phyloP scores from a whole-genome alignment of 139 green algal genomes.

The Coccomyxa sp. region DNA sequence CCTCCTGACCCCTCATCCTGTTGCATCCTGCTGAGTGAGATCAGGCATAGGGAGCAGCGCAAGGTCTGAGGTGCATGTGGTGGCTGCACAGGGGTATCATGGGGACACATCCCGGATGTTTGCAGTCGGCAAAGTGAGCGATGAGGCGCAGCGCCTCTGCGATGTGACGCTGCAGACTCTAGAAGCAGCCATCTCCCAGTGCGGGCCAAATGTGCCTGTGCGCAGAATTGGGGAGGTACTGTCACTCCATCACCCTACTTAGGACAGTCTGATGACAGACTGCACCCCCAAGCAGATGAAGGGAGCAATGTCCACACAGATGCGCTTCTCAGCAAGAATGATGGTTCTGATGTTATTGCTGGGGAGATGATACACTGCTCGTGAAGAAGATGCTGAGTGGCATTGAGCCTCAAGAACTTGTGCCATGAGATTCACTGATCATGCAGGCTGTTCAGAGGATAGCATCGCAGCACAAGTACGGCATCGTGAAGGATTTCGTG shows the following conservation, averaged over 20 bases:
- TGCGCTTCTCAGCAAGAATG: neutral
- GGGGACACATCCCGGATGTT: slow-evolving; percentile 89
- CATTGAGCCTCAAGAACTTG: too few relatives aligned
- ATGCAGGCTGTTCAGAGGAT: slow-evolving; percentile 65
- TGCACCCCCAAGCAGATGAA: neutral
- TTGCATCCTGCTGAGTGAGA: neutral
- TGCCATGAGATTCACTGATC: too few relatives aligned
- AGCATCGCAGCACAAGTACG: slow-evolving; percentile 70
- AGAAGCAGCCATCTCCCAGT: slow-evolving; percentile 64
- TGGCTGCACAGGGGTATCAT: slow-evolving; percentile 76
- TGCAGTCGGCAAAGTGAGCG: slow-evolving; percentile 59
- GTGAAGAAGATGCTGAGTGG: too few relatives aligned
- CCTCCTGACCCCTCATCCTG: too few relatives aligned
- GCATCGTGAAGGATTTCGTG: slow-evolving; percentile 78
- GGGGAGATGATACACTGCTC: neutral
- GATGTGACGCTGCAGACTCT: slow-evolving; percentile 73
- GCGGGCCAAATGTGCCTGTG: slow-evolving; percentile 69
- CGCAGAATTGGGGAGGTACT: slow-evolving; percentile 67
- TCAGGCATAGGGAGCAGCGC: neutral
- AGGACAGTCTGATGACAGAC: neutral
- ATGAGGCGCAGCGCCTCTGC: slow-evolving; percentile 60
- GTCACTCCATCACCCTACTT: neutral
- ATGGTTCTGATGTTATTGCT: neutral
- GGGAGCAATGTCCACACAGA: neutral
- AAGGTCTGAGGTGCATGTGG: neutral